Evolutionary conservation across 805 yeast genomes (phyloP).

Genomic region (Candida dendrica): DNA sequence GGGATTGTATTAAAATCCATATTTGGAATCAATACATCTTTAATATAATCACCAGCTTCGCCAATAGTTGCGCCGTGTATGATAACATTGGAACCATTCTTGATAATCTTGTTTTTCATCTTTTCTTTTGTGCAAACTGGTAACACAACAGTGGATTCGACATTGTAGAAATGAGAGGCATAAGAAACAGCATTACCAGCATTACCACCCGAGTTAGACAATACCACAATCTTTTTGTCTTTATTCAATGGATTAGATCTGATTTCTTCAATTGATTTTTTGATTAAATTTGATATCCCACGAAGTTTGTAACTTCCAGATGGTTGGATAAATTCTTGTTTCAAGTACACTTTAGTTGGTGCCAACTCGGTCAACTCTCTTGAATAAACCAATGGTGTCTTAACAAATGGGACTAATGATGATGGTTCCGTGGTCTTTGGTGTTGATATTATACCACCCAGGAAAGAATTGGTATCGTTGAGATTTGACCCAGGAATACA

Average conservation of each 20-base stretch:
- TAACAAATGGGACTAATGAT: conserved; percentile 14
- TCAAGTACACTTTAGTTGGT: conserved; percentile 35
- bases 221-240: conserved; percentile 29
- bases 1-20: conserved; percentile 21
- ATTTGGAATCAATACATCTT: conserved; percentile 21
- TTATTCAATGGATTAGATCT: conserved; percentile 15
- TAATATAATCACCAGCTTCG: conserved; percentile 43
- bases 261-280: conserved; percentile 22
- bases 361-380: conserved; percentile 21
- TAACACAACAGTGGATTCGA: conserved; percentile 49
- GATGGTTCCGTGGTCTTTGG: too few species aligned
- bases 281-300: conserved; percentile 44
- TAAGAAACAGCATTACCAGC: conserved; percentile 51
- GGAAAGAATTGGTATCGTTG: too few species aligned
- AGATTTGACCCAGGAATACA: too few species aligned
- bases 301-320: conserved; percentile 52
- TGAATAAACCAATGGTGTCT: conserved; percentile 33
- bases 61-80: conserved; percentile 39
- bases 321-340: conserved; percentile 47
- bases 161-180: conserved; percentile 29
- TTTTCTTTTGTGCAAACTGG: conserved; percentile 41
- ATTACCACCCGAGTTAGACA: conserved; percentile 50
- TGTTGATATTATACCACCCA: too few species aligned
- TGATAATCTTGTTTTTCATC: conserved; percentile 37
- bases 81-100: conserved; percentile 44